A percentile compares a stretch with the other conserved stretches of the same genome.
Evolutionary conservation across 495 filamentous ascomycete genomes (phyloP).

Genomic region (Achaetomiella virescens): DNA sequence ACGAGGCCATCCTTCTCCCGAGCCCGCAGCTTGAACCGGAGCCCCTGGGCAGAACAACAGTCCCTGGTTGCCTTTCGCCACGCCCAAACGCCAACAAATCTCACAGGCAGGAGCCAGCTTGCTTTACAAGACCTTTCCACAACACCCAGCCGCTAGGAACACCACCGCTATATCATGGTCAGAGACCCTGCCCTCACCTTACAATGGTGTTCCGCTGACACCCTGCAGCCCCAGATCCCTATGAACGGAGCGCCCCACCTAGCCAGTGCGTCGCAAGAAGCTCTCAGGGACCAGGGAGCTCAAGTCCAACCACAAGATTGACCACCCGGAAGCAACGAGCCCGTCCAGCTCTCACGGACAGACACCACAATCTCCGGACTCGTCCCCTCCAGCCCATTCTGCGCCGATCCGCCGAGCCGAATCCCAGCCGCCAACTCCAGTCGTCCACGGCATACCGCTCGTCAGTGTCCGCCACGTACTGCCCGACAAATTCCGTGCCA

Average conservation of each 20-base stretch:
- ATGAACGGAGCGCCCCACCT: not conserved
- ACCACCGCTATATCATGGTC: not conserved
- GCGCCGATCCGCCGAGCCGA: not conserved
- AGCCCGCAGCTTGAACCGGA: not conserved
- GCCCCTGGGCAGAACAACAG: not conserved
- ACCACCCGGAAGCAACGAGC: conserved; percentile 3
- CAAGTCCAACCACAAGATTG: conserved; percentile 15
- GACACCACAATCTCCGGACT: not conserved
- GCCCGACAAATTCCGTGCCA: conserved; percentile 66
- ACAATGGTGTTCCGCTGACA: not conserved
- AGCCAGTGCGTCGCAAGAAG: not conserved
- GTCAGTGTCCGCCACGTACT: conserved; percentile 61
- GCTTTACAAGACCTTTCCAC: not conserved
- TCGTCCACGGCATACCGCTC: conserved; percentile 61
- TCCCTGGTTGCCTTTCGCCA: not conserved
- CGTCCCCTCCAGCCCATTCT: not conserved
- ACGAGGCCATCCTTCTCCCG: not conserved
- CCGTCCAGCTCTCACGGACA: not conserved
- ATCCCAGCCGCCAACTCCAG: conserved; percentile 22
- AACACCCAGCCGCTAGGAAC: not conserved
- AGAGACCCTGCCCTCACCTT: not conserved
- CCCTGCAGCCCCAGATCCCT: not conserved
- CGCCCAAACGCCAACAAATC: not conserved
- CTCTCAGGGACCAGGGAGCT: conserved; percentile 3
- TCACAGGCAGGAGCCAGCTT: not conserved